Evolutionary conservation across 1,284 basidiomycete genomes (phyloP), one percentile per base, ranked within the genome.

Genomic region (Trichosporon ovoides): DNA sequence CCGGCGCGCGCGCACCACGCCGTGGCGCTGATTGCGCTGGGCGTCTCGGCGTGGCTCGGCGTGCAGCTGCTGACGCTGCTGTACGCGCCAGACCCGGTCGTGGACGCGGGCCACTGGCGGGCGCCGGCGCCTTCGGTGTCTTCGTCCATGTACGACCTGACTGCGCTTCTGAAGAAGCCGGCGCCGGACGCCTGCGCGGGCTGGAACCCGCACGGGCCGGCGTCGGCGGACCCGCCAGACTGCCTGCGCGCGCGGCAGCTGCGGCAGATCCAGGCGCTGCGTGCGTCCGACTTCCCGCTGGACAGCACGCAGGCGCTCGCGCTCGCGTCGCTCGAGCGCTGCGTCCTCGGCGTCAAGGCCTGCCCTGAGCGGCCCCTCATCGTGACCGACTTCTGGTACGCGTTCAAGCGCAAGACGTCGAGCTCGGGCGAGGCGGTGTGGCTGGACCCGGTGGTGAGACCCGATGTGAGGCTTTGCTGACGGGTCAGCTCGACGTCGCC

Each of bases 211-310:
- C 33, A 31, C 9, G 19, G 11, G 3, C 5, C 22, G 13, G 58
- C 60, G 31, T 58, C 57, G 33, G n/a, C 60, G 10, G 72, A 74
- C 58, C 69, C 70, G 9, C 38, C 49, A 1, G 53, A 35, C 9
- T 74, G 72, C 38, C 51, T 71, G 12, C 68, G 63, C 35, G 70
- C 72, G 5, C 61, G 62, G 43, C 72, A 72, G 58, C 70, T 66
- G 46, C 59, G 72, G 36, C 69, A 74, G 58, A 63, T 71, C 12
- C 59, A 67, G 59, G 36, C 57, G 13, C 67, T 69, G 52, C 52
- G 49, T 14, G 19, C 18, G 12, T 28, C 10, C 14, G n/a, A 66
- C 33, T 50, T 62, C 37, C 13, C 22, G 3, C 36, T 28, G 33
- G 18, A 38, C 13, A 9, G n/a, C 19, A 19, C 36, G 19, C 50